Conservation (phyloP, 805 yeast genomes). For the Starmerella khaoyaiensis region DNA sequence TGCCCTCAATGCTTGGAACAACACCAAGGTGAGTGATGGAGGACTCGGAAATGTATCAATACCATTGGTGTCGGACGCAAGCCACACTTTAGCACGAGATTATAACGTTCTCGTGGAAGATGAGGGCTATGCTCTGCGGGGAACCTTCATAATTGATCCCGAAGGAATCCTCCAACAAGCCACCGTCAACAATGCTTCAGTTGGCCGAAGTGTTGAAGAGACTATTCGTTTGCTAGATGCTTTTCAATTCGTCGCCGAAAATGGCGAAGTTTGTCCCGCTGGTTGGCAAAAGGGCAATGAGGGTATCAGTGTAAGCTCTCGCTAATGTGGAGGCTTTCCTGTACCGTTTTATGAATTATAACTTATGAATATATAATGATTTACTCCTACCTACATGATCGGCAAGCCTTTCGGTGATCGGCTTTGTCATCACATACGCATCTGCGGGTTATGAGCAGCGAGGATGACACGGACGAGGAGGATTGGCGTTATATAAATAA, state of each 20-base stretch:
- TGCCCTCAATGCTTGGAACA: slow-evolving; percentile 96
- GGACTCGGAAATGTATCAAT: slow-evolving; percentile 92
- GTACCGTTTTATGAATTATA: too few species aligned
- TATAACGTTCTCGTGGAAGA: slow-evolving; percentile 97
- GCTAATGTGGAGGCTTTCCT: too few species aligned
- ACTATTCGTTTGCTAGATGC: slow-evolving; percentile 95
- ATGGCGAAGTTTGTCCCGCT: slow-evolving; percentile 99
- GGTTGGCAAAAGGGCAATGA: slow-evolving; percentile 96
- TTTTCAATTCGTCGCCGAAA: slow-evolving; percentile 97
- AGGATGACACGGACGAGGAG: slow-evolving; percentile 18
- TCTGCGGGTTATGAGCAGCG: slow-evolving; percentile 12
- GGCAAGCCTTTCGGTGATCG: too few species aligned
- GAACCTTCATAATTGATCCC: slow-evolving; percentile 96
- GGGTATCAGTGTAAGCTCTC: too few species aligned
- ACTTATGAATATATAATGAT: too few species aligned
- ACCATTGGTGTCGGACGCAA: slow-evolving; percentile 92
- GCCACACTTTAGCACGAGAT: slow-evolving; percentile 87
- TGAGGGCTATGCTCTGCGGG: slow-evolving; percentile 94
- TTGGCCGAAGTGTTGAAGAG: slow-evolving; percentile 98
- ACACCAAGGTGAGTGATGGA: slow-evolving; percentile 91
- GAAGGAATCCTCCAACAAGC: slow-evolving; percentile 87
- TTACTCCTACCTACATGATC: too few species aligned
- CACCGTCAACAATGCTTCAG: slow-evolving; percentile 98
- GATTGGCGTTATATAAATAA: slow-evolving; percentile 37
- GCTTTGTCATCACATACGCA: too few species aligned